Conservation (phyloP, 2,329 filamentous ascomycete species). For the Epichloe amarillans region DNA sequence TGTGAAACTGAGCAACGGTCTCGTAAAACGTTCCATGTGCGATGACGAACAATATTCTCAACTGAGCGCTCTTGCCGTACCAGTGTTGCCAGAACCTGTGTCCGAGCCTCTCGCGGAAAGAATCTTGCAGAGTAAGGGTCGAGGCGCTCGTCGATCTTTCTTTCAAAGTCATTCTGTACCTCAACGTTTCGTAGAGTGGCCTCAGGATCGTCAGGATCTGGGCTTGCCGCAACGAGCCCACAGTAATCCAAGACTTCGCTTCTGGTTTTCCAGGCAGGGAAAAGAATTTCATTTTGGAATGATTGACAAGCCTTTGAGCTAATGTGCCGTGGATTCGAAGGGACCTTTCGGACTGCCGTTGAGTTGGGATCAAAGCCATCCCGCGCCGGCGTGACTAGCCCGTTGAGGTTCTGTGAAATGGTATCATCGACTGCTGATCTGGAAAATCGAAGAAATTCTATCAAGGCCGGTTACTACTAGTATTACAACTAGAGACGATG, state of each 20-base stretch:
- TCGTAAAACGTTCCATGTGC: constrained; percentile 68
- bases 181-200: constrained; percentile 56
- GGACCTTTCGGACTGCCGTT: constrained; percentile 49
- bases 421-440: constrained; percentile 80
- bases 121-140: constrained; percentile 85
- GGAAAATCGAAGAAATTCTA: constrained; percentile 84
- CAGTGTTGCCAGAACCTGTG: constrained; percentile 61
- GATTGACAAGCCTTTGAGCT: constrained; percentile 47
- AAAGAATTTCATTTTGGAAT: constrained; percentile 69
- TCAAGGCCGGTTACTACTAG: background rate
- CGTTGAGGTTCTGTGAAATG: constrained; percentile 87
- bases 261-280: constrained; percentile 76
- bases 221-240: constrained; percentile 70
- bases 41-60: constrained; percentile 63
- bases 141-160: constrained; percentile 71
- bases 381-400: constrained; percentile 61
- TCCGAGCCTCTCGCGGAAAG: constrained; percentile 66
- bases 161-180: constrained; percentile 54
- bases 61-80: constrained; percentile 64
- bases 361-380: constrained; percentile 67
- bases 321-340: constrained; percentile 39
- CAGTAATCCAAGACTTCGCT: constrained; percentile 83
- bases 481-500: background rate
- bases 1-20: constrained; percentile 56
- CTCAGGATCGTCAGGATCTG: constrained; percentile 79